A percentile compares a stretch with the other conserved stretches of the same genome.
These are phyloP conservation scores for Termitomyces sp. DNA, from an alignment of 768 basidiomycete genomes.

Conservation along the genomic window DNA sequence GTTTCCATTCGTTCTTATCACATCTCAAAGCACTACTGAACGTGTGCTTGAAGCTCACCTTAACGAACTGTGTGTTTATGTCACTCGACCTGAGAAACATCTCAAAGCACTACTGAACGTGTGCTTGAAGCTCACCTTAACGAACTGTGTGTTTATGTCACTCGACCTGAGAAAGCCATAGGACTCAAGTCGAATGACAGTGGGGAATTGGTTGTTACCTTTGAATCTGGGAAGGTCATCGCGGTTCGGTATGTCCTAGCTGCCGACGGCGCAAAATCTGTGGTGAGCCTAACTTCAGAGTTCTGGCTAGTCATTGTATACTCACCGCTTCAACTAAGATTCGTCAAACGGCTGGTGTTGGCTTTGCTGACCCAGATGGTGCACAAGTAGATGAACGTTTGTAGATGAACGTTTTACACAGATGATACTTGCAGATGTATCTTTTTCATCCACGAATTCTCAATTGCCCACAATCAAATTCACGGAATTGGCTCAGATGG, in stretches of 20 bases:
- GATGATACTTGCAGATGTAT: constrained; percentile 43
- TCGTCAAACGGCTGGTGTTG: constrained; percentile 33
- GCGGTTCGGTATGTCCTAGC: constrained; percentile 41
- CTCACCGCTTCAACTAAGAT: constrained; percentile 24
- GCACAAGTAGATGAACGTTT: no score
- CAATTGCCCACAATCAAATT: constrained; percentile 16
- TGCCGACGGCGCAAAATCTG: constrained; percentile 44
- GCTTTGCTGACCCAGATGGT: constrained; percentile 37
- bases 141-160: constrained; percentile 24
- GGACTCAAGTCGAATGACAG: constrained; percentile 25
- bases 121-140: constrained; percentile 29
- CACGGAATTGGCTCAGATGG: constrained; percentile 19
- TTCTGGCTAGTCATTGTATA: not conserved
- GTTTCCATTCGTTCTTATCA: constrained; percentile 34
- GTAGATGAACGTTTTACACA: constrained; percentile 27
- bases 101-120: constrained; percentile 35
- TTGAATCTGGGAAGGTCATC: constrained; percentile 40
- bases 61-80: constrained; percentile 21
- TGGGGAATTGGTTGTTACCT: constrained; percentile 33
- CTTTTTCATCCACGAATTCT: constrained; percentile 23
- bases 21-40: constrained; percentile 42
- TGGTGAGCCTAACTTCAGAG: constrained; percentile 20
- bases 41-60: constrained; percentile 29
- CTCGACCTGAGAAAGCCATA: constrained; percentile 32
- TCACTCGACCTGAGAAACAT: constrained; percentile 33